These are phyloP conservation scores for Bipolaris cookei DNA, from an alignment of 2,329 filamentous ascomycete genomes.

Conservation along the genomic window DNA sequence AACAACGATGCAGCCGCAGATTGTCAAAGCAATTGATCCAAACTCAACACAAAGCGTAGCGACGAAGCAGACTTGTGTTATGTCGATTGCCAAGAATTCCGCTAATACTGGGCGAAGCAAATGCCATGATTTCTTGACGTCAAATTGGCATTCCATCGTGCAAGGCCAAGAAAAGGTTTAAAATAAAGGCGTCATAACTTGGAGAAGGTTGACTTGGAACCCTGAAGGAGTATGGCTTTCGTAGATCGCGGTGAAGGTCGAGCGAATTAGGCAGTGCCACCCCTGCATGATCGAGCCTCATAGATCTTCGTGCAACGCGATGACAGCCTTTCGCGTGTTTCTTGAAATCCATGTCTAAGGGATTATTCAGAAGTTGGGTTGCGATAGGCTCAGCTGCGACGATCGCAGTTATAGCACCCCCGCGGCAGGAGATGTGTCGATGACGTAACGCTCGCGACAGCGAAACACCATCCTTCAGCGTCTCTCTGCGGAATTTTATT, in stretches of 20 bases:
- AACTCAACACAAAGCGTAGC: neutral
- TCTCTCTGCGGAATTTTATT: neutral
- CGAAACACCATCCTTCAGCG: neutral
- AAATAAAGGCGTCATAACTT: conserved; percentile 14
- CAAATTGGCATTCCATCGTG: conserved; percentile 8
- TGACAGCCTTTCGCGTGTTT: neutral
- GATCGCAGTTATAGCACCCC: neutral
- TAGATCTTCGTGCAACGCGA: neutral
- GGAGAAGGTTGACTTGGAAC: neutral
- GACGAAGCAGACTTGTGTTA: conserved; percentile 3
- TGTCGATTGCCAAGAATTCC: neutral
- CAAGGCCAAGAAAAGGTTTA: neutral
- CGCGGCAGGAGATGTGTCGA: neutral
- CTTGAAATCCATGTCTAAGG: neutral
- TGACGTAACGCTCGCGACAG: neutral
- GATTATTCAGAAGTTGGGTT: neutral
- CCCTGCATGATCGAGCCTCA: neutral
- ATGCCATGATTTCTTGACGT: conserved; percentile 14
- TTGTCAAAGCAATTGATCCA: neutral
- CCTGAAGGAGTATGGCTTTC: neutral
- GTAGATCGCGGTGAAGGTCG: neutral
- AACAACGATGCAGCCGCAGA: neutral
- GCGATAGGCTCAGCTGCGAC: neutral
- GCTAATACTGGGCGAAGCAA: conserved; percentile 1
- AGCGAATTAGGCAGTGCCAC: neutral